A percentile compares a stretch with the other conserved stretches of the same genome.
Conservation (phyloP, 495 filamentous ascomycete species). For the Penicillium paxilli region DNA sequence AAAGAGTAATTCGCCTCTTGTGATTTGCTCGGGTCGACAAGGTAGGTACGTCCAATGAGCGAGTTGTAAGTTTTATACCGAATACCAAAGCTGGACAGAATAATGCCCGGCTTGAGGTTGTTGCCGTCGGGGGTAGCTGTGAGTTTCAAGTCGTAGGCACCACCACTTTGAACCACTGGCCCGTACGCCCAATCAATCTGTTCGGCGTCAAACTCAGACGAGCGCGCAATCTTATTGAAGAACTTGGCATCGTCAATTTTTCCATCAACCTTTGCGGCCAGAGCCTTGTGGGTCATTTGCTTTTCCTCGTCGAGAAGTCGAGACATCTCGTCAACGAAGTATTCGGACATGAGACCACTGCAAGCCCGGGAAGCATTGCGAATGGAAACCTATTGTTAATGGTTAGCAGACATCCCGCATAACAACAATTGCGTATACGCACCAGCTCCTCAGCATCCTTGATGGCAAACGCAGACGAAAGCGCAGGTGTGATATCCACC, state of each 20-base stretch:
- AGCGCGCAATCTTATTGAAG: conserved; percentile 79
- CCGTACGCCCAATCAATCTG: conserved; percentile 93
- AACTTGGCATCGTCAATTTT: conserved; percentile 94
- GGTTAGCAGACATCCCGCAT: neutral
- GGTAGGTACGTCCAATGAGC: conserved; percentile 84
- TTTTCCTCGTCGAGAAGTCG: conserved; percentile 91
- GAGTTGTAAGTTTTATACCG: conserved; percentile 94
- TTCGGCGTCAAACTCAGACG: conserved; percentile 80
- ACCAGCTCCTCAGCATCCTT: conserved; percentile 94
- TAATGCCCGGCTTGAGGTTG: conserved; percentile 89
- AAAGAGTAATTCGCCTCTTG: conserved; percentile 94
- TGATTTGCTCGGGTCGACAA: conserved; percentile 93
- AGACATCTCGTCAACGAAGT: conserved; percentile 97
- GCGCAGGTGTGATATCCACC: conserved; percentile 77
- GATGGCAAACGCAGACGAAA: conserved; percentile 85
- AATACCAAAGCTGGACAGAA: conserved; percentile 85
- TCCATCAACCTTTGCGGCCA: conserved; percentile 79
- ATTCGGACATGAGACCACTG: conserved; percentile 86
- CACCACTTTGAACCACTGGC: conserved; percentile 93
- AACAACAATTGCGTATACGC: conserved; percentile 1
- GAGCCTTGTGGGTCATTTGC: conserved; percentile 85
- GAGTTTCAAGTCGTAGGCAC: conserved; percentile 86
- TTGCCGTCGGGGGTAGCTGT: conserved; percentile 72
- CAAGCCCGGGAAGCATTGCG: conserved; percentile 90
- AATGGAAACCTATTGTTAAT: conserved; percentile 67